Evolutionary conservation across 352 stramenopile genomes (phyloP), one percentile per base, ranked within the genome.

Genomic region (Phytophthora pini): DNA sequence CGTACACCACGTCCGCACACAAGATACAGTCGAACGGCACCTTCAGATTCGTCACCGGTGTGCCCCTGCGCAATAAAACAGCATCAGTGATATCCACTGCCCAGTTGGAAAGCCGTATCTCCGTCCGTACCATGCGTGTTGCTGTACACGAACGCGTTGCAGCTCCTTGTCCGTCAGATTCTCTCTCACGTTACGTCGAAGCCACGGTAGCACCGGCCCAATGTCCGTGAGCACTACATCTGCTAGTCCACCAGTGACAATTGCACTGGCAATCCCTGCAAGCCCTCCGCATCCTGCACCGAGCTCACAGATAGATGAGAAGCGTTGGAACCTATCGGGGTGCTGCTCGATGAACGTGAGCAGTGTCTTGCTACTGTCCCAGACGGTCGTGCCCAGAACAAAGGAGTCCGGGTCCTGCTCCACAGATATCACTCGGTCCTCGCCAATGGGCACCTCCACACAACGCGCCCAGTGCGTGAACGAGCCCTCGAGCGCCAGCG

Each of bases 331-430:
- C 22, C 58, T 50, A 36, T 67, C 69, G 0, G 61, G 27, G 29
- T 82, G 70, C 59, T 88, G 77, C 76, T 96, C 88, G 49, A 93
- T 85, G 72, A 86, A 94, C 73, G 93, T 94, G 54, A 92, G 73
- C 64, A 96, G 69, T 53, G 83, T 92, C 71, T 94, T 94, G 77
- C 80, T 90, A 58, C 80, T 91, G 76, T 94, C 86, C 86, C 87
- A 93, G 44, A 94, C 84, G 5, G 87, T 94, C 41, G 82, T 93
- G 36, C 84, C 87, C 47, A 94, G 68, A 56, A 94, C 79, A 68
- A 92, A 92, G 61, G 87, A 93, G 72, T 91, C 80, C 20, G 87
- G 87, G 31, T 94, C 87, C 54, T 94, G 87, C 63, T 83, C 77
- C 17, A 84, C 76, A 0, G 77, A 68, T 38, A 94, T 49, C 50